Evolutionary conservation across 805 yeast genomes (phyloP), one percentile per base, ranked within the genome.

Genomic region (Starmera amethionina): DNA sequence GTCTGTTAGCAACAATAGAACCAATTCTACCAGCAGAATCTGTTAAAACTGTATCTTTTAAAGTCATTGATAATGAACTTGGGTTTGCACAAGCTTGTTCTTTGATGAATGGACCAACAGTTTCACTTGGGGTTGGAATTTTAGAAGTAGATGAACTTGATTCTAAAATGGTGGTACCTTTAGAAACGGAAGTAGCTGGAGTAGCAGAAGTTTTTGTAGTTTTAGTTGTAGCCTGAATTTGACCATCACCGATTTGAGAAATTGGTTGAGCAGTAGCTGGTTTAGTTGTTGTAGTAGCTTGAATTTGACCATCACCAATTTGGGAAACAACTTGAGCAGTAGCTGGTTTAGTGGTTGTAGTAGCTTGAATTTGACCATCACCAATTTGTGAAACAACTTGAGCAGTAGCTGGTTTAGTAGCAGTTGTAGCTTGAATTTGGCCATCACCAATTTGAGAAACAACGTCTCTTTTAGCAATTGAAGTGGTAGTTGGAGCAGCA

Each of bases 1-100:
- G 87, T 65, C 79, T 69, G 75, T 79, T 79, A 38, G 85, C 77
- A 49, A 79, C 87, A 62, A 79, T 77, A 36, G 84, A 73, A 48
- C 86, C 86, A 49, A 79, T 62, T 70, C 87, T 75, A 33, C 79
- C 79, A 45, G 64, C 49, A 16, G 68, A 52, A 52, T 79, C 87
- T 13, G 60, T 68, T 49, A 80, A 65, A 36, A 73, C 51, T 46
- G 75, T 61, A 29, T 52, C 63, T 32, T 66, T 60, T 52, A 80
- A 68, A 32, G 69, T 63, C 70, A 79, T 64, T 31, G 75, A 60
- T 51, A 81, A 66, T 34, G 81, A 62, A 51, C 67, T 63, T 19
- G 58, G 59, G 36, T 64, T 55, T 34, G 60, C 53, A 57, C 82
- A 74, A 25, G 75, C 56, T 30, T 55, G 60, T 37, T 54, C 58